phyloP scores from a whole-genome alignment of 2,329 filamentous ascomycete genomes.

The Hypoxylon sp. region DNA sequence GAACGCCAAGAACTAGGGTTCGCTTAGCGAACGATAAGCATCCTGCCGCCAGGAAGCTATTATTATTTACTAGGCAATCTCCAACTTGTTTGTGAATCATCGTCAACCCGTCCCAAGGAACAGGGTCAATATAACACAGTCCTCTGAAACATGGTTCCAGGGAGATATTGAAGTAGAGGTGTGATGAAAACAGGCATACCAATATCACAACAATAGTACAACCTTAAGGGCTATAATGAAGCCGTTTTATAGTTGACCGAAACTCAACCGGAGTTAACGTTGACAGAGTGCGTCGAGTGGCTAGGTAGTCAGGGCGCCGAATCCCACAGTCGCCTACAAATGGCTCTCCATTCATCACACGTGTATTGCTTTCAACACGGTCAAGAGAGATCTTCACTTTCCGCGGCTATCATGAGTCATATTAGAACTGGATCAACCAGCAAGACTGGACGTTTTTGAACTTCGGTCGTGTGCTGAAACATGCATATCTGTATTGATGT shows the following conservation, averaged over 20 bases:
- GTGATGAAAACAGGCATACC: slow-evolving; percentile 15
- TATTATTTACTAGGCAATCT: slow-evolving; percentile 6
- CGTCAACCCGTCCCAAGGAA: not conserved
- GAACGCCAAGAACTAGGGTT: slow-evolving; percentile 16
- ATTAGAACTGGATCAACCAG: slow-evolving; percentile 16
- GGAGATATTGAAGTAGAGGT: slow-evolving; percentile 7
- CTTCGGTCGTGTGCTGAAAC: slow-evolving; percentile 28
- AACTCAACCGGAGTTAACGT: slow-evolving; percentile 6
- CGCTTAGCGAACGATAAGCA: slow-evolving; percentile 21
- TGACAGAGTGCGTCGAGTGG: slow-evolving; percentile 2
- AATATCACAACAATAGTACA: slow-evolving; percentile 34
- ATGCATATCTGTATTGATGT: slow-evolving; percentile 34
- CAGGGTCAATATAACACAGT: not conserved
- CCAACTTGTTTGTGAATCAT: slow-evolving; percentile 10
- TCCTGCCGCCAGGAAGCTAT: slow-evolving; percentile 4
- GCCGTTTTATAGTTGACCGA: slow-evolving; percentile 6
- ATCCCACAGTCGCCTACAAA: slow-evolving; percentile 2
- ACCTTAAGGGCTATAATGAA: slow-evolving; percentile 24
- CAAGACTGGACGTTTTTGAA: not conserved
- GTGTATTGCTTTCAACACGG: slow-evolving; percentile 13
- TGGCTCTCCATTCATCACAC: not conserved
- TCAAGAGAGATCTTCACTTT: not conserved
- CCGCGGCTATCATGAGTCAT: slow-evolving; percentile 3
- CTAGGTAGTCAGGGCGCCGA: slow-evolving; percentile 9
- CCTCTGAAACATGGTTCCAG: slow-evolving; percentile 2